These are phyloP conservation scores for Coemansia sp. DNA, from an alignment of 192 early-diverging fungal genomes.

Conservation along the genomic window DNA sequence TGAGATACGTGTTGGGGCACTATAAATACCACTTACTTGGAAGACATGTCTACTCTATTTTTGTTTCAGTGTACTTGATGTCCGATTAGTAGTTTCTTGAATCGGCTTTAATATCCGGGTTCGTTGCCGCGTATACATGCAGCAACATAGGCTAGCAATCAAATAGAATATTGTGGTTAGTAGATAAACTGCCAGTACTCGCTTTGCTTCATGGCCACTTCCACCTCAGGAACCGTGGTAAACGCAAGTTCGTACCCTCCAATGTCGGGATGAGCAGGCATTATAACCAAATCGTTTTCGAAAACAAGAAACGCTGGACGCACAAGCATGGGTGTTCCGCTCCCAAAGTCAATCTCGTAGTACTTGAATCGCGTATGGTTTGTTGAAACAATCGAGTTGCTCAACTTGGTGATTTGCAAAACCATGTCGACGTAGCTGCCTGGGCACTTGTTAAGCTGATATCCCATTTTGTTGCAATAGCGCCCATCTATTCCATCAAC, in stretches of 20 bases:
- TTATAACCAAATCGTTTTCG: not conserved
- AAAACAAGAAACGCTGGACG: not conserved
- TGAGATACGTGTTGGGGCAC: too few relatives aligned
- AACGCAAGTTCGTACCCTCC: constrained; percentile 1
- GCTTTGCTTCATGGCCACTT: not conserved
- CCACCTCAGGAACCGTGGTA: not conserved
- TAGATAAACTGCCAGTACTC: constrained; percentile 6
- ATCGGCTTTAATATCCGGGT: too few relatives aligned
- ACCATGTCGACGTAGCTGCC: not conserved
- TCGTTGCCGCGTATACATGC: too few relatives aligned
- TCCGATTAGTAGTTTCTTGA: too few relatives aligned
- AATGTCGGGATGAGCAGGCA: not conserved
- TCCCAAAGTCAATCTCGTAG: constrained; percentile 31
- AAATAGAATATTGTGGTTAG: not conserved
- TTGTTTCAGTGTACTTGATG: too few relatives aligned
- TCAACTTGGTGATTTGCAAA: not conserved
- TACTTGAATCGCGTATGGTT: constrained; percentile 26
- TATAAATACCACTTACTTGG: too few relatives aligned
- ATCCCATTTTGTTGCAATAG: not conserved
- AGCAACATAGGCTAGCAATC: too few relatives aligned
- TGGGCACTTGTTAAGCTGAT: not conserved
- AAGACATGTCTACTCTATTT: too few relatives aligned
- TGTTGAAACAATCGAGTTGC: constrained; percentile 8
- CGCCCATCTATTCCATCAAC: not conserved
- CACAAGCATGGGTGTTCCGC: not conserved